Evolutionary conservation across 2,329 filamentous ascomycete genomes (phyloP).

Genomic region (Talaromyces funiculosus): DNA sequence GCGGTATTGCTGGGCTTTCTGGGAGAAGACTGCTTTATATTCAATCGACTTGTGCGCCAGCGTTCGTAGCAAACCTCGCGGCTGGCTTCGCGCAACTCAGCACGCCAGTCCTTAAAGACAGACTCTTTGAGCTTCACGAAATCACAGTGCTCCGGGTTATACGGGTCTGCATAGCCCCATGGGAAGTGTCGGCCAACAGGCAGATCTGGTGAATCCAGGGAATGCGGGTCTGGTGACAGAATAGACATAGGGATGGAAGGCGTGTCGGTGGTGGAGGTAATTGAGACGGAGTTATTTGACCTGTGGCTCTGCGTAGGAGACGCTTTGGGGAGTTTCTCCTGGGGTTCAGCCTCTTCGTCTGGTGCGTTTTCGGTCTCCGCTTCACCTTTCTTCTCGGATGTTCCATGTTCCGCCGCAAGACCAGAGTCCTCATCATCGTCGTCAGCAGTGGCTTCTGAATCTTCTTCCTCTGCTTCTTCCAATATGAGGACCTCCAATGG

Average conservation of each 20-base stretch:
- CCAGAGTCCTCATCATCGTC: slow-evolving; percentile 40
- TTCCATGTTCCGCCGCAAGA: slow-evolving; percentile 18
- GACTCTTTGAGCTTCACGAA: slow-evolving; percentile 85
- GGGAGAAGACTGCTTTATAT: slow-evolving; percentile 23
- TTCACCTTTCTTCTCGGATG: slow-evolving; percentile 17
- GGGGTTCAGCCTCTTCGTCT: slow-evolving; percentile 23
- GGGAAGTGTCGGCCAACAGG: slow-evolving; percentile 79
- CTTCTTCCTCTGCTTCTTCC: slow-evolving; percentile 67
- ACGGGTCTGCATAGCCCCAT: slow-evolving; percentile 95
- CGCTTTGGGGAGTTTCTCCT: not conserved
- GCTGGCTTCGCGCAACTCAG: slow-evolving; percentile 82
- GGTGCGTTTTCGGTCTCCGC: slow-evolving; percentile 24
- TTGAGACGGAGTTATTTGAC: slow-evolving; percentile 13
- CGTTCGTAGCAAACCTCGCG: slow-evolving; percentile 92
- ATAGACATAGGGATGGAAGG: slow-evolving; percentile 85
- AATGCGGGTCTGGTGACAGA: slow-evolving; percentile 85
- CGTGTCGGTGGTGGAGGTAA: slow-evolving; percentile 31
- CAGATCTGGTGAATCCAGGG: slow-evolving; percentile 47
- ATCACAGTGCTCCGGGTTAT: slow-evolving; percentile 87
- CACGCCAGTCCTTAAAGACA: slow-evolving; percentile 89
- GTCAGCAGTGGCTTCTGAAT: slow-evolving; percentile 41
- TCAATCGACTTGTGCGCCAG: slow-evolving; percentile 65
- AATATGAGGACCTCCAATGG: slow-evolving; percentile 80
- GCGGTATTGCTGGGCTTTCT: slow-evolving; percentile 22
- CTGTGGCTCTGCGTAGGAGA: slow-evolving; percentile 8